A percentile compares a stretch with the other conserved stretches of the same genome.
Evolutionary conservation across 164 flowering plant genomes (phyloP).

Genomic region (Vitis cinerea): DNA sequence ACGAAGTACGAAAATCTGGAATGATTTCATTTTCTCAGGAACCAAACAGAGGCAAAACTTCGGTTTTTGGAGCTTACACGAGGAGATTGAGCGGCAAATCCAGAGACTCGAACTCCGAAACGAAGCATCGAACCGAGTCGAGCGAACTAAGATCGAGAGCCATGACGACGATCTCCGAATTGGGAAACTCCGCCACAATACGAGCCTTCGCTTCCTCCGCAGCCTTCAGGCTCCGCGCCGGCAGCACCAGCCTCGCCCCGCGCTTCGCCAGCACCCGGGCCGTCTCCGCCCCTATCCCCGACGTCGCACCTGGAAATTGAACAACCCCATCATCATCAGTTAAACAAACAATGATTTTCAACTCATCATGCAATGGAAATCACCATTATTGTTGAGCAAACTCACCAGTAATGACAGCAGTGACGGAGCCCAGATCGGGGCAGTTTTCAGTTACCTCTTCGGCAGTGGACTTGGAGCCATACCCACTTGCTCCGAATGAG

Average conservation of each 20-base stretch:
- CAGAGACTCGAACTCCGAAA: constrained; percentile 49
- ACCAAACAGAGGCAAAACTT: constrained; percentile 20
- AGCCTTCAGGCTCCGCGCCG: constrained; percentile 74
- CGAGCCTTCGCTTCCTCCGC: constrained; percentile 79
- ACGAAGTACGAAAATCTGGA: no score
- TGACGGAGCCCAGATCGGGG: constrained; percentile 54
- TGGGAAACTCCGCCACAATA: constrained; percentile 65
- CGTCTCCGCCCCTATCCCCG: constrained; percentile 98
- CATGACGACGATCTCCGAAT: constrained; percentile 67
- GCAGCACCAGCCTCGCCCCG: constrained; percentile 75
- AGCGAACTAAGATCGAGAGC: constrained; percentile 89
- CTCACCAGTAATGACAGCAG: constrained; percentile 90
- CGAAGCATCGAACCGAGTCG: constrained; percentile 62
- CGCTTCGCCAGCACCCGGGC: constrained; percentile 87
- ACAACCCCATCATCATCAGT: background rate
- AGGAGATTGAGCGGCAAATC: constrained; percentile 68
- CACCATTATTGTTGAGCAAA: no score
- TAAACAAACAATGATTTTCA: no score
- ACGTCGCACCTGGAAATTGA: constrained; percentile 71
- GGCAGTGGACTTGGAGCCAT: constrained; percentile 89
- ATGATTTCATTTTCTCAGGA: background rate
- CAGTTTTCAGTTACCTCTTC: constrained; percentile 64
- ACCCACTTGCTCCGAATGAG: constrained; percentile 67
- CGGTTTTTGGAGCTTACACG: constrained; percentile 37
- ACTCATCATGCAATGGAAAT: no score